Conservation (phyloP, 169 alveolate genomes). For the Theileria sp. region DNA sequence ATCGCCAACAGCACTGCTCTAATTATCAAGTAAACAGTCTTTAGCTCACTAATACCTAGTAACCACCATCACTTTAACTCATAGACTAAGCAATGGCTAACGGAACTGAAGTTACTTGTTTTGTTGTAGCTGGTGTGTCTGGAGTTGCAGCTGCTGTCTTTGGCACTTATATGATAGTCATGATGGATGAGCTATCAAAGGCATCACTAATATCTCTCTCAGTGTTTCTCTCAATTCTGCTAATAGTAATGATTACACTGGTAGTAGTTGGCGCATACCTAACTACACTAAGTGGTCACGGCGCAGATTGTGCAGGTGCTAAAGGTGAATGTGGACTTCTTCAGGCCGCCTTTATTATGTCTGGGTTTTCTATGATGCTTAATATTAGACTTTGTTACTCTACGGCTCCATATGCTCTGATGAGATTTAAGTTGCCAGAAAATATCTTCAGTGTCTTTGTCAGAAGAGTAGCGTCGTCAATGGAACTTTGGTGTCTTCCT, state of each 20-base stretch:
- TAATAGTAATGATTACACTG: too few species aligned
- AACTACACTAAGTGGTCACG: neutral
- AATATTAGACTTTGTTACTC: neutral
- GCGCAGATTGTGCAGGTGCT: neutral
- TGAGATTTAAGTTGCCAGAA: neutral
- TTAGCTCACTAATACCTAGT: too few species aligned
- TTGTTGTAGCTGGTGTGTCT: too few species aligned
- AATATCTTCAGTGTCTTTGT: neutral
- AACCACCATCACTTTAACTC: too few species aligned
- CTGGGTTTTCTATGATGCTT: neutral
- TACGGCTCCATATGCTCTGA: conserved; percentile 31
- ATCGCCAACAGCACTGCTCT: neutral
- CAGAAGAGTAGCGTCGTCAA: neutral
- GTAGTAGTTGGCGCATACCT: neutral
- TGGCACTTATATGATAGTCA: too few species aligned
- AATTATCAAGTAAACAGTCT: too few species aligned
- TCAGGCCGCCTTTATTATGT: neutral
- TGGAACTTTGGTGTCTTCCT: neutral
- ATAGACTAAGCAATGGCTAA: too few species aligned
- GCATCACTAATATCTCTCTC: too few species aligned
- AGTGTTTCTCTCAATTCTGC: too few species aligned
- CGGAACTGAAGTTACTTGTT: too few species aligned
- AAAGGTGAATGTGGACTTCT: neutral
- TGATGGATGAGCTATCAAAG: too few species aligned
- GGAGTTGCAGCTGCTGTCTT: too few species aligned